These are phyloP conservation scores for Lablab purpureus DNA, from an alignment of 306 rosid genomes.

Conservation along the genomic window DNA sequence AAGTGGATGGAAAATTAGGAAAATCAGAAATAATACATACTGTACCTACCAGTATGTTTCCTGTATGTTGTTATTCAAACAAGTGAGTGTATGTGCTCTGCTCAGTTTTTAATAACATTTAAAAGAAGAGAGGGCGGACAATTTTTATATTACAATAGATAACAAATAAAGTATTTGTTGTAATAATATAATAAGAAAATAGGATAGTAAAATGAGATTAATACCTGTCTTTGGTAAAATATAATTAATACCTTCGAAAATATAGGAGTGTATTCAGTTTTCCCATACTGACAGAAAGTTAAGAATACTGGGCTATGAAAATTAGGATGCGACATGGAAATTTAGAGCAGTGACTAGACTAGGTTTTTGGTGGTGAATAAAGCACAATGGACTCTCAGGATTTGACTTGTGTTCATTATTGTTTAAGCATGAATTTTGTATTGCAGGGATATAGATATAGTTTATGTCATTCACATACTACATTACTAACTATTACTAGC, in stretches of 20 bases:
- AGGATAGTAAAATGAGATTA: background rate
- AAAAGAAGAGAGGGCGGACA: no score
- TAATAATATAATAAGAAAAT: background rate
- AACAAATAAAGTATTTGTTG: slow-evolving; percentile 1
- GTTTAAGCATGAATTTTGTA: slow-evolving; percentile 19
- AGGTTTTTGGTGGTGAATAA: background rate
- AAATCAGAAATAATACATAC: background rate
- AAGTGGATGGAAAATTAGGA: background rate
- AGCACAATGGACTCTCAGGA: background rate
- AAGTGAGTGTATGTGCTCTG: no score
- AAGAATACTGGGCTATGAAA: background rate
- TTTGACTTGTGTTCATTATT: background rate
- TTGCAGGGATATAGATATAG: background rate
- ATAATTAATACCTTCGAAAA: background rate
- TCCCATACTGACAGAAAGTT: background rate
- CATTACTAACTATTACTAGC: background rate
- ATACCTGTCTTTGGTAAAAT: background rate
- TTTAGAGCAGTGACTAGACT: slow-evolving; percentile 9
- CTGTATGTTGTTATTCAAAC: background rate
- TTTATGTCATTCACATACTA: background rate
- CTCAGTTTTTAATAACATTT: no score
- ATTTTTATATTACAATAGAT: no score
- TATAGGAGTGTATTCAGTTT: background rate
- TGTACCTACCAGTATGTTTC: background rate
- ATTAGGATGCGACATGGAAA: background rate